Evolutionary conservation across 306 rosid genomes (phyloP).

Genomic region (Adenanthera pavonina): DNA sequence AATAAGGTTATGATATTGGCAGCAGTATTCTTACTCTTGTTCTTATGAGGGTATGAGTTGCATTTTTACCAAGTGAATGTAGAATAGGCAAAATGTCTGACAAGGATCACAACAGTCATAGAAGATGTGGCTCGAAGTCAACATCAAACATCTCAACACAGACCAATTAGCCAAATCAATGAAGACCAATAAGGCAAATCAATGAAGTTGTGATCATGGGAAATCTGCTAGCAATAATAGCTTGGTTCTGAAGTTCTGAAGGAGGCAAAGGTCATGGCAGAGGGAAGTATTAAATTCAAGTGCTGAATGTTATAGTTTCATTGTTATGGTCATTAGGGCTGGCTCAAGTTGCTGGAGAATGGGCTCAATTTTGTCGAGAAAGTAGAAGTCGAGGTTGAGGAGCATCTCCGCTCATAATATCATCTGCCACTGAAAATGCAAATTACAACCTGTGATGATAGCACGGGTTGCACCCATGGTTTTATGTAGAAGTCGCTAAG

Average conservation of each 20-base stretch:
- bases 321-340: background rate
- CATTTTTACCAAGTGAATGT: background rate
- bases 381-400: background rate
- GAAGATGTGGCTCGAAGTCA: background rate
- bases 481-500: no score
- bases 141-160: background rate
- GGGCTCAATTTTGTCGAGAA: background rate
- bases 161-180: background rate
- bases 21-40: no score
- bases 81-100: background rate
- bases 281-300: background rate
- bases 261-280: background rate
- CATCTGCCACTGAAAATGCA: no score
- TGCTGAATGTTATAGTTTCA: background rate
- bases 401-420: background rate
- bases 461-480: no score
- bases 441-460: no score
- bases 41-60: no score
- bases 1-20: no score
- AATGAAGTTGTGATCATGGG: background rate
- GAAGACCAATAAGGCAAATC: background rate
- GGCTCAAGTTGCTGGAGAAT: background rate
- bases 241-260: background rate
- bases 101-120: background rate
- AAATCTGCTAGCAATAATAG: background rate